Evolutionary conservation across 192 early-diverging fungal genomes (phyloP), one percentile per base, ranked within the genome.

Genomic region (Pilaira anomala): DNA sequence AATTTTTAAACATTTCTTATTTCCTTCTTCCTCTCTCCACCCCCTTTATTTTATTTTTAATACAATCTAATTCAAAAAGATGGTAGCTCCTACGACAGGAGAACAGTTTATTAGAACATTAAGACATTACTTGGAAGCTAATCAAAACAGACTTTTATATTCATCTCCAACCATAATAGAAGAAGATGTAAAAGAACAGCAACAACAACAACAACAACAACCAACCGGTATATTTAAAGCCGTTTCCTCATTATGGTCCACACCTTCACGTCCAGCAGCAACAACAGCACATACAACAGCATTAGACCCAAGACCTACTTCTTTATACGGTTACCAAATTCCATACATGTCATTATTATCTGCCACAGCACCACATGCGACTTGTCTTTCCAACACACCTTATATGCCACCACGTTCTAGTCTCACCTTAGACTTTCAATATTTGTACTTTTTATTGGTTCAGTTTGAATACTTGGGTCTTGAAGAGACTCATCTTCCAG

Each of bases 51-150:
- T 16, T 18, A 1, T 30, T 1, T 36, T 3, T 55, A 55, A 55
- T 12, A n/a, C 14, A 50, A 19, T n/a, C n/a, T n/a, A 53, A 24
- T 7, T 7, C 50, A 24, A 63, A n/a, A n/a, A n/a, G 39, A 63
- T 67, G 21, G 22, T 26, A 24, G 28, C 68, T 18, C 33, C 56
- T 25, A 63, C 80, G 49, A 48, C 70, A 42, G 76, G 78, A 62
- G 82, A 84, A 53, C 74, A 78, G 62, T 84, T 76, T 65, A 66
- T 84, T 55, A 78, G 82, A 62, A 84, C 78, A 12, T 60, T 84
- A 12, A 69, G 78, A 24, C 82, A 84, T 33, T 81, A 81, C 48
- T 55, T 84, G 21, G 80, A 78, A 48, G 56, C 76, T 6, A 84
- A 84, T 61, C 76, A 81, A 51, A 58, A 69, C 26, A 63, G 70